Evolutionary conservation across 768 basidiomycete genomes (phyloP).

Genomic region (Rhizopogon roseolus): DNA sequence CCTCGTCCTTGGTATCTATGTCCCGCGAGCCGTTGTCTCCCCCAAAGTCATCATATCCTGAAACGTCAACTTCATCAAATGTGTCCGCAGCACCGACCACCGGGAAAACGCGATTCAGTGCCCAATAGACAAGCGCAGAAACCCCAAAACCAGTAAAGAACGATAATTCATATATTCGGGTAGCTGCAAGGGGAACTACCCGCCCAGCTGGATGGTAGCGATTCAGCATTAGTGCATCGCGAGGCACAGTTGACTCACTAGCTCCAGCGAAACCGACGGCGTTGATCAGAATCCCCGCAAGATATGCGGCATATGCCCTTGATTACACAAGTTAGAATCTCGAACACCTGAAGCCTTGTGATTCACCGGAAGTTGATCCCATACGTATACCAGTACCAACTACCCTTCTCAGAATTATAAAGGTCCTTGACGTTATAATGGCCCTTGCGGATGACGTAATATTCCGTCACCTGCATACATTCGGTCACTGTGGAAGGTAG

Average conservation of each 20-base stretch:
- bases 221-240: background rate
- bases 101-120: conserved; percentile 56
- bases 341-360: conserved; percentile 1
- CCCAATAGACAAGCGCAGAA: conserved; percentile 59
- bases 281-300: conserved; percentile 78
- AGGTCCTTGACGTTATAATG: conserved; percentile 68
- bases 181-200: conserved; percentile 61
- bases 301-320: conserved; percentile 64
- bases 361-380: conserved; percentile 67
- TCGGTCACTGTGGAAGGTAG: background rate
- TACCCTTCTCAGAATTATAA: conserved; percentile 50
- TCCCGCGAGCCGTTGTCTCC: background rate
- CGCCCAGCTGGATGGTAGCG: conserved; percentile 39
- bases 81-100: conserved; percentile 40
- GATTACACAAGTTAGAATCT: background rate
- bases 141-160: conserved; percentile 82
- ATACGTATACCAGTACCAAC: conserved; percentile 74
- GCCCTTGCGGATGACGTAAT: conserved; percentile 68
- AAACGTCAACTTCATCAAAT: conserved; percentile 60
- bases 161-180: conserved; percentile 67
- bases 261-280: conserved; percentile 79
- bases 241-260: conserved; percentile 33
- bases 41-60: conserved; percentile 15
- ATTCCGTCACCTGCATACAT: conserved; percentile 59
- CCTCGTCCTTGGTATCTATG: background rate